Evolutionary conservation across 345 rosid species (phyloP), one percentile per base, ranked within the genome.

Genomic region (Eucalyptus sp.): DNA sequence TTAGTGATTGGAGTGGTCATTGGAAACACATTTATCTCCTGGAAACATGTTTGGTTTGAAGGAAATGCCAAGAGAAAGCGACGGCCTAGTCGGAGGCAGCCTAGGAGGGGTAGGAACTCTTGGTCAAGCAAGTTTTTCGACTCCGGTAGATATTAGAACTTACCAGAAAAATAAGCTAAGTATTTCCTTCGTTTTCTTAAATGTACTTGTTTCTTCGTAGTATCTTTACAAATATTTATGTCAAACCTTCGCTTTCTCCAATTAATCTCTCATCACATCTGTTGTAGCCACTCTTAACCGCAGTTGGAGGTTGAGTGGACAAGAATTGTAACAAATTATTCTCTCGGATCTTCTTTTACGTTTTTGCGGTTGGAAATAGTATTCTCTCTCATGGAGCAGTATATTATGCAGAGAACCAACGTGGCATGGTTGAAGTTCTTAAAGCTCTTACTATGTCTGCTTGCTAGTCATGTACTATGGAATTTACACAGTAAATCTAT

Each of bases 21-120:
- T 25, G 91, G 87, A 58, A 14, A 71, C 50, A 27, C 37, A 11
- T 84, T 86, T n/a, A 51, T 20, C 37, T 49, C 81, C 1, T 62
- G n/a, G 31, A 86, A 90, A 54, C 41, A 60, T 8, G 79, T 49
- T n/a, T 89, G 81, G 91, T 24, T 91, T 86, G 62, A 41, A 20
- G 71, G 9, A 43, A 88, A 29, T 29, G n/a, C 46, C 29, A 62
- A 31, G 27, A 68, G 54, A 14, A 50, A 0, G 86, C 24, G 54
- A 60, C 3, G 3, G 5, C 52, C 50, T 51, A 87, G 12, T 44
- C 27, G 37, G 22, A 56, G 24, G 17, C 8, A 29, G 27, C 54
- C 52, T 60, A 51, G 2, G 29, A 87, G 89, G 14, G 9, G 51
- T 17, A 37, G 20, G 81, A 46, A 29, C 5, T 0, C 33, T 4